Evolutionary conservation across 2,329 filamentous ascomycete species (phyloP), one percentile per base, ranked within the genome.

Genomic region (Scleromitrula shiraiana): DNA sequence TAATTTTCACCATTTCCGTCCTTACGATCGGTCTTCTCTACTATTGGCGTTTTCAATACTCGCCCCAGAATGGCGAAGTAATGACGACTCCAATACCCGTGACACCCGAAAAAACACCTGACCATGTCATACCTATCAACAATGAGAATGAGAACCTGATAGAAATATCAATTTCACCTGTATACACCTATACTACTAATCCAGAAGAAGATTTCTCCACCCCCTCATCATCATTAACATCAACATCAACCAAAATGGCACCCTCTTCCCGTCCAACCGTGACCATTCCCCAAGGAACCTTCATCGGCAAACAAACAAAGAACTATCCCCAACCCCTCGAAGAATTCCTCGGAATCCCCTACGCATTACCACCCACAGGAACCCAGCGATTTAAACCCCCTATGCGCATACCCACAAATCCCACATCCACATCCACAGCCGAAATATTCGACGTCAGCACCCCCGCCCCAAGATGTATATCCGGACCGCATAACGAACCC

Each of bases 301-400:
- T 59, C 23, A 36, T 59, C 4, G 61, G 61, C 3, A 46, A 47
- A 12, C 49, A 59, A 26, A 36, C 51, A 2, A 23, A 22, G 2
- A 42, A 46, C 3, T 56, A 53, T 41, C 57, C 59, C 19, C 56
- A 59, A 24, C n/a, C 37, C 7, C 41, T 62, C 8, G 67, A 70
- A 23, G 55, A 61, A 10, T 77, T 77, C 53, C 60, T 71, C 0
- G 71, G 72, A 1, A 67, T 77, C 9, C 73, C 71, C 0, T 76
- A 75, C 51, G 72, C 70, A 0, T 56, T 69, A 2, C 68, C 71
- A 3, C 71, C 74, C 9, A 65, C 61, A 2, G 73, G 70, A 0
- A 64, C 73, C n/a, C 62, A 63, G 17, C 67, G 74, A 12, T 77
- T 76, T 51, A 64, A 62, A 5, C 67, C 62, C 9, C 58, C 61